Percentiles rank a stretch among this genome's conserved stretches.
phyloP scores from a whole-genome alignment of 441 rosid genomes.

The Croton laevigatus region DNA sequence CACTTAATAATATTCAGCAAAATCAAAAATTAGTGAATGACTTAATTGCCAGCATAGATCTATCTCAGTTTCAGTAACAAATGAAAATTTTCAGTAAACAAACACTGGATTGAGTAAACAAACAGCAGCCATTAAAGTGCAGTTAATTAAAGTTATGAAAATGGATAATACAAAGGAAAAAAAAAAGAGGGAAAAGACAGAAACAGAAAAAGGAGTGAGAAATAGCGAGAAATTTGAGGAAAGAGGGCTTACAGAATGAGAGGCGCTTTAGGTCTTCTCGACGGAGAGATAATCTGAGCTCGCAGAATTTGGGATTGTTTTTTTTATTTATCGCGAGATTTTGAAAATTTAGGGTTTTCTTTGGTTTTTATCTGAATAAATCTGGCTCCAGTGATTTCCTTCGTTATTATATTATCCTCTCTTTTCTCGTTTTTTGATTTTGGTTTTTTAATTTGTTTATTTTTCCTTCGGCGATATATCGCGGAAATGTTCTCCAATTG shows the following conservation, averaged over 20 bases:
- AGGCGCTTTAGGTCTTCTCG: conserved; percentile 37
- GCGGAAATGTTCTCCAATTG: conserved; percentile 23
- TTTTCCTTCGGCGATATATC: conserved; percentile 47
- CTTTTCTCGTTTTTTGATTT: conserved; percentile 18
- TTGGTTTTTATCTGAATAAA: background rate
- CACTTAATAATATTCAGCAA: too few relatives aligned
- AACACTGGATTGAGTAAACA: background rate
- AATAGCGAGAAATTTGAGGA: conserved; percentile 45
- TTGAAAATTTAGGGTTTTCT: conserved; percentile 36
- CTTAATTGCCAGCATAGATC: too few relatives aligned
- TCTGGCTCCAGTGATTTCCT: background rate
- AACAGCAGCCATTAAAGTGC: background rate
- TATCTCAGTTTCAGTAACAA: too few relatives aligned
- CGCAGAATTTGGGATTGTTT: conserved; percentile 24
- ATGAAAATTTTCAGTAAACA: conserved; percentile 6
- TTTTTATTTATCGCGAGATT: conserved; percentile 54
- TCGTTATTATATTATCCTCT: conserved; percentile 12
- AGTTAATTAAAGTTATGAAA: background rate
- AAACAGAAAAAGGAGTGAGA: conserved; percentile 16
- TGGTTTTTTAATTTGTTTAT: conserved; percentile 10
- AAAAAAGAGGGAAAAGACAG: background rate
- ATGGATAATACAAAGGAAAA: background rate
- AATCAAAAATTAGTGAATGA: too few relatives aligned
- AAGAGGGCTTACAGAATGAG: conserved; percentile 38
- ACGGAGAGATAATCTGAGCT: conserved; percentile 48